Evolutionary conservation across 345 rosid genomes (phyloP).

Genomic region (Crucihimalaya himalaica): DNA sequence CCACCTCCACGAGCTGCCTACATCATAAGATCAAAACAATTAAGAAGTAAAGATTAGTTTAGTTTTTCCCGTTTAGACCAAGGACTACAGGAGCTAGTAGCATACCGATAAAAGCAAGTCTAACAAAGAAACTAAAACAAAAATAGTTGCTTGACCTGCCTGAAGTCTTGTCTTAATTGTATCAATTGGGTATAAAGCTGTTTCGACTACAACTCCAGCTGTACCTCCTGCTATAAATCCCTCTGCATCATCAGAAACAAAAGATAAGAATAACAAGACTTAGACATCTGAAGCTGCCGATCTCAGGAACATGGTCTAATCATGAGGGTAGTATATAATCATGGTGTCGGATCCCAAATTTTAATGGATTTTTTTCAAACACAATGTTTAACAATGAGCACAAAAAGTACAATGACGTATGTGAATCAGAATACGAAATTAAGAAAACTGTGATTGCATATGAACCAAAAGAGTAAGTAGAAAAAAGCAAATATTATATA

Average conservation of each 20-base stretch:
- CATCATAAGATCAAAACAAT: neutral
- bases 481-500: neutral
- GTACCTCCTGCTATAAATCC: constrained; percentile 93
- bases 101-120: neutral
- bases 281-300: neutral
- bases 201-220: constrained; percentile 95
- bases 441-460: neutral
- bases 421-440: neutral
- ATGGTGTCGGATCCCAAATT: too few relatives aligned
- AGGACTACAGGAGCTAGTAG: neutral
- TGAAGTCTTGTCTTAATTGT: constrained; percentile 94
- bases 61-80: neutral
- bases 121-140: constrained; percentile 7
- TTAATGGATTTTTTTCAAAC: too few relatives aligned
- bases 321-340: too few relatives aligned
- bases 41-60: neutral
- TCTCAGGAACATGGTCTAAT: too few relatives aligned
- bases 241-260: constrained; percentile 51
- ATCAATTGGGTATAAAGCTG: constrained; percentile 89
- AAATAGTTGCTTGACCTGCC: constrained; percentile 51
- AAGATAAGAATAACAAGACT: neutral
- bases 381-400: too few relatives aligned
- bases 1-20: constrained; percentile 93
- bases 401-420: neutral
- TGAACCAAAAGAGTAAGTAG: neutral